Percentiles rank a stretch among this genome's conserved stretches.
These are phyloP conservation scores for Pisolithus albus DNA, from an alignment of 768 basidiomycete species.

Conservation along the genomic window DNA sequence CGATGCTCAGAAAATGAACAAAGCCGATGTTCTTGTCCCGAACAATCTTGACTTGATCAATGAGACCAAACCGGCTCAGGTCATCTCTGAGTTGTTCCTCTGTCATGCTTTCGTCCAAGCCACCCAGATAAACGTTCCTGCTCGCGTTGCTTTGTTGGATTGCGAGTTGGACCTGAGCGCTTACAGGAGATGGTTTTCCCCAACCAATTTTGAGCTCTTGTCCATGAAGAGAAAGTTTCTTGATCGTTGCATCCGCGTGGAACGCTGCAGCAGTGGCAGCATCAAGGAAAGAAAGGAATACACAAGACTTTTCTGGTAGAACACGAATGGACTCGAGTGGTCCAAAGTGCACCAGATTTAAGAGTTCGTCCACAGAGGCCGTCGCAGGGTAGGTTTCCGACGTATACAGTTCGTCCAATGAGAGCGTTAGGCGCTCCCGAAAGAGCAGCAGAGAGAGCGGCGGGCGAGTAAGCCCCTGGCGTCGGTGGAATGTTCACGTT, in stretches of 20 bases:
- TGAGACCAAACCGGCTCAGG: slow-evolving; percentile 85
- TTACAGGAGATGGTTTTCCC: slow-evolving; percentile 92
- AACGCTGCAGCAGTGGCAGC: slow-evolving; percentile 90
- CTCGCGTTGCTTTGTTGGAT: slow-evolving; percentile 91
- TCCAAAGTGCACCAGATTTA: slow-evolving; percentile 96
- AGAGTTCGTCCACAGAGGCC: slow-evolving; percentile 94
- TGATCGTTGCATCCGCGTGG: slow-evolving; percentile 93
- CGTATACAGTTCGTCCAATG: slow-evolving; percentile 88
- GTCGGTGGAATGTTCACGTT: slow-evolving; percentile 63
- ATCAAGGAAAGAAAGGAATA: slow-evolving; percentile 97
- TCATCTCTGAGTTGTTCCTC: slow-evolving; percentile 92
- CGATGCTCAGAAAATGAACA: slow-evolving; percentile 95
- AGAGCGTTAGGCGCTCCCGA: slow-evolving; percentile 45
- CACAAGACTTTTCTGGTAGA: slow-evolving; percentile 93
- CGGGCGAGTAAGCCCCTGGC: slow-evolving; percentile 72
- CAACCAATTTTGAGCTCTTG: slow-evolving; percentile 98
- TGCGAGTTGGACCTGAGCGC: slow-evolving; percentile 76
- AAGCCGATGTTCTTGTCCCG: slow-evolving; percentile 99
- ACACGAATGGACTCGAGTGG: slow-evolving; percentile 93
- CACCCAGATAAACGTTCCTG: slow-evolving; percentile 94
- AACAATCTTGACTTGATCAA: slow-evolving; percentile 99
- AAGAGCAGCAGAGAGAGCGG: slow-evolving; percentile 68
- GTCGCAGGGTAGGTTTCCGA: slow-evolving; percentile 93
- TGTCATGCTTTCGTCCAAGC: slow-evolving; percentile 81
- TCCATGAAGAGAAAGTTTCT: slow-evolving; percentile 87